A percentile compares a stretch with the other conserved stretches of the same genome.
Evolutionary conservation across 1,139 yeast species (phyloP).

Genomic region (Casaregolazyma lundiana): DNA sequence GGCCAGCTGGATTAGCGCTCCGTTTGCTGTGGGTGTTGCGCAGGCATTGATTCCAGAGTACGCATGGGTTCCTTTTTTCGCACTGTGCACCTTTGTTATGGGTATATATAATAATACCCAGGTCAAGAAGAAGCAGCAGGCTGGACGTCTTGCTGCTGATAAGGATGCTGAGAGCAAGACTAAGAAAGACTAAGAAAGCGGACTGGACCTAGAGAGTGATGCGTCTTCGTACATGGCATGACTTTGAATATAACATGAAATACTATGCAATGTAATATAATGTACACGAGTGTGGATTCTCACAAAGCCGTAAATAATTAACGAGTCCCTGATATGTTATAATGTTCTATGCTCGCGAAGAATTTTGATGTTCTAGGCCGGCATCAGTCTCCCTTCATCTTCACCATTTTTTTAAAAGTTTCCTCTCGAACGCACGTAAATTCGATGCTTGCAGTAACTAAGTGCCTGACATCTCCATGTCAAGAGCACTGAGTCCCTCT

Average conservation of each 20-base stretch:
- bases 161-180: slow-evolving; percentile 13
- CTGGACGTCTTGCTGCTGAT: slow-evolving; percentile 9
- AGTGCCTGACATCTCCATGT: not conserved
- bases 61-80: slow-evolving; percentile 83
- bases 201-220: too few species aligned
- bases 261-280: not conserved
- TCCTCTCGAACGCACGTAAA: not conserved
- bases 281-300: not conserved
- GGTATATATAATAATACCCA: slow-evolving; percentile 75
- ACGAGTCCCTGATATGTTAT: too few species aligned
- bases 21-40: slow-evolving; percentile 61
- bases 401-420: not conserved
- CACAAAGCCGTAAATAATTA: not conserved
- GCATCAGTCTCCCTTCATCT: not conserved
- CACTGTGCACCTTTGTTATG: slow-evolving; percentile 63
- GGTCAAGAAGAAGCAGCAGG: slow-evolving; percentile 33
- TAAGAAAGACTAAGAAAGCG: not conserved
- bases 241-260: too few species aligned
- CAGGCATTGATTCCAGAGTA: slow-evolving; percentile 68
- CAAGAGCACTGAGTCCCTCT: not conserved
- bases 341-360: too few species aligned
- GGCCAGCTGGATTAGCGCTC: slow-evolving; percentile 62
- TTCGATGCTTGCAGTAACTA: not conserved
- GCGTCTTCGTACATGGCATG: too few species aligned
- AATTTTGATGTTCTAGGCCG: not conserved